Conservation (phyloP, 2,329 filamentous ascomycete genomes). For the Raffaelea ambrosiae region DNA sequence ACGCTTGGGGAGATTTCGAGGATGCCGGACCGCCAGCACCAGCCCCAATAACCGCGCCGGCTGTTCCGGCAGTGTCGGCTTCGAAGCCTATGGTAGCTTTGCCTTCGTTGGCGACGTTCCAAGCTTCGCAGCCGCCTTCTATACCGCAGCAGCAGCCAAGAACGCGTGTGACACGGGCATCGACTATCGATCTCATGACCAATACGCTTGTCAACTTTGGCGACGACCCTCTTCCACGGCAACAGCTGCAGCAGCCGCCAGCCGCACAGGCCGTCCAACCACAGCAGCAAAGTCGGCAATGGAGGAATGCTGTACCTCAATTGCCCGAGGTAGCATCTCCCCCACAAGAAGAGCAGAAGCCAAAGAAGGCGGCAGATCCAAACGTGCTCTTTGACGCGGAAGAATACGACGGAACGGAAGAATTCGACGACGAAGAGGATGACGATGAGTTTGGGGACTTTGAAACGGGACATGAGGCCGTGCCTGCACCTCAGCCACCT, state of each 20-base stretch:
- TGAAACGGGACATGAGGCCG: slow-evolving; percentile 14
- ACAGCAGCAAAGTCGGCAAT: background rate
- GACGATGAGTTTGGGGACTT: slow-evolving; percentile 19
- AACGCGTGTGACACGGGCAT: slow-evolving; percentile 32
- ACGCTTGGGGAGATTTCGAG: slow-evolving; percentile 63
- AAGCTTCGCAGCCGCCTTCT: background rate
- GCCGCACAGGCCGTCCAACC: background rate
- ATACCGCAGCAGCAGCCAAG: slow-evolving; percentile 15
- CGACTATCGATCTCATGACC: slow-evolving; percentile 44
- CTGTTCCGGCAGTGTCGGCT: slow-evolving; percentile 2
- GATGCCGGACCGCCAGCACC: slow-evolving; percentile 31
- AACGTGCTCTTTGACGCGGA: slow-evolving; percentile 61
- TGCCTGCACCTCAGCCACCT: too few species aligned
- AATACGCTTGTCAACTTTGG: slow-evolving; percentile 40
- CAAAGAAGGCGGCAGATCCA: slow-evolving; percentile 25
- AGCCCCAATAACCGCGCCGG: slow-evolving; percentile 8
- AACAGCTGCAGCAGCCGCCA: background rate
- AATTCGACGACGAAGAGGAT: slow-evolving; percentile 21
- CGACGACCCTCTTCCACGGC: slow-evolving; percentile 2
- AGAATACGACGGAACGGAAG: slow-evolving; percentile 35
- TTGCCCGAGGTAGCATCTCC: background rate
- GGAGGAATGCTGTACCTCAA: background rate
- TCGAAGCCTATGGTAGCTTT: background rate
- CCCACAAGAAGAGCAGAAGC: background rate
- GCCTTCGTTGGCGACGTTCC: slow-evolving; percentile 1